Percentiles rank a stretch among this genome's conserved stretches.
phyloP scores from a whole-genome alignment of 371 early-diverging fungal genomes.

The Fennellomyces sp. region DNA sequence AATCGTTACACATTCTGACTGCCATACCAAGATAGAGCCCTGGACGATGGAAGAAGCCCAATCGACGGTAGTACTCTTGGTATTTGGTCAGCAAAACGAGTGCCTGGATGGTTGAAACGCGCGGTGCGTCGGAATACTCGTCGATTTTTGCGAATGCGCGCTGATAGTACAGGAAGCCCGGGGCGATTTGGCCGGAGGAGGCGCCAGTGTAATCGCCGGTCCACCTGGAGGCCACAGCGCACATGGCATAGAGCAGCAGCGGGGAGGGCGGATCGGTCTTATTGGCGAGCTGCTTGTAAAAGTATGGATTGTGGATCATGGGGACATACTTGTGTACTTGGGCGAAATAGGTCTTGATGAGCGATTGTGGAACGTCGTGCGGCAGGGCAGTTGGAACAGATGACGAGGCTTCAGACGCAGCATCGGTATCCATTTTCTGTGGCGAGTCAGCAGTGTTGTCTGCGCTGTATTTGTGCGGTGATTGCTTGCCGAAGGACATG shows the following conservation, averaged over 20 bases:
- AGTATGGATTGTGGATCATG: conserved; percentile 58
- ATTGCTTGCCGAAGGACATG: neutral
- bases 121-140: conserved; percentile 68
- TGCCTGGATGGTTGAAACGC: conserved; percentile 71
- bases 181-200: conserved; percentile 15
- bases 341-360: conserved; percentile 50
- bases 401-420: conserved; percentile 5
- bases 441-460: neutral
- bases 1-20: conserved; percentile 75
- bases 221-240: conserved; percentile 61
- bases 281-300: conserved; percentile 50
- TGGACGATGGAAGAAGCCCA: conserved; percentile 43
- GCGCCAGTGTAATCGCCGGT: conserved; percentile 27
- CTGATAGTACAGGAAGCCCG: conserved; percentile 44
- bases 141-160: conserved; percentile 58
- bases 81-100: conserved; percentile 73
- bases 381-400: conserved; percentile 4
- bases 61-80: conserved; percentile 54
- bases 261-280: conserved; percentile 49
- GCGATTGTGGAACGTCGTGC: conserved; percentile 16
- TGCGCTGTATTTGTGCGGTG: neutral
- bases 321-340: conserved; percentile 65
- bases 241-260: conserved; percentile 59
- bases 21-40: conserved; percentile 56
- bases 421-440: conserved; percentile 11